Percentiles rank a stretch among this genome's conserved stretches.
Evolutionary conservation across 257 asterid genomes (phyloP).

Genomic region (Solanum ossicruentum): DNA sequence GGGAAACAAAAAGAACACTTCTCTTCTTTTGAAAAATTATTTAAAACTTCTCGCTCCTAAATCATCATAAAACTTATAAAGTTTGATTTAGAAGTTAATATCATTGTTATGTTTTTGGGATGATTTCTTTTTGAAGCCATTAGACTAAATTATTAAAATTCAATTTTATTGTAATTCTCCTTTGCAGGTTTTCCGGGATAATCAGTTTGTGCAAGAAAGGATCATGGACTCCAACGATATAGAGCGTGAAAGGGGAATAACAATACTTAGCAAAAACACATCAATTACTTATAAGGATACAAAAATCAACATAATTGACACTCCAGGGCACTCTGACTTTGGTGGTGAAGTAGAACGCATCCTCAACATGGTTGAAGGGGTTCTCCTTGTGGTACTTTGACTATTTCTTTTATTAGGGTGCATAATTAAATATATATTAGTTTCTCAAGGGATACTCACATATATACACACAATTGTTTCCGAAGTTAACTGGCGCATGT

Average conservation of each 20-base stretch:
- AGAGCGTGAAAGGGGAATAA: conserved; percentile 98
- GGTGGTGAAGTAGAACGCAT: conserved; percentile 99
- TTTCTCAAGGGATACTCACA: background rate
- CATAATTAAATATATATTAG: background rate
- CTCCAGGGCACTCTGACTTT: conserved; percentile 99
- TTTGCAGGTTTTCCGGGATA: conserved; percentile 88
- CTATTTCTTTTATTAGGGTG: background rate
- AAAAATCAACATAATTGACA: conserved; percentile 87
- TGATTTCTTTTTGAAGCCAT: background rate
- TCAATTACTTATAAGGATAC: conserved; percentile 80
- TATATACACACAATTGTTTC: background rate
- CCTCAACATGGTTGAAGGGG: conserved; percentile 99
- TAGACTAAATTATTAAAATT: background rate
- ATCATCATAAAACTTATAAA: background rate
- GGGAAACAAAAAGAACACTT: background rate
- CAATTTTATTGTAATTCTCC: background rate
- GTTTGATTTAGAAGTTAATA: background rate
- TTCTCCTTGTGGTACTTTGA: conserved; percentile 79
- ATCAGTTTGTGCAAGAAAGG: conserved; percentile 88
- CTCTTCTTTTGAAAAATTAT: background rate
- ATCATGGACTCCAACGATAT: conserved; percentile 98
- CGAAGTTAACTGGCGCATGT: background rate
- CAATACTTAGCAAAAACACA: conserved; percentile 96
- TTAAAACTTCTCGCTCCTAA: background rate
- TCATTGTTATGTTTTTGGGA: background rate